Conservation (phyloP, 768 basidiomycete species). For the Serendipita vermifera region DNA sequence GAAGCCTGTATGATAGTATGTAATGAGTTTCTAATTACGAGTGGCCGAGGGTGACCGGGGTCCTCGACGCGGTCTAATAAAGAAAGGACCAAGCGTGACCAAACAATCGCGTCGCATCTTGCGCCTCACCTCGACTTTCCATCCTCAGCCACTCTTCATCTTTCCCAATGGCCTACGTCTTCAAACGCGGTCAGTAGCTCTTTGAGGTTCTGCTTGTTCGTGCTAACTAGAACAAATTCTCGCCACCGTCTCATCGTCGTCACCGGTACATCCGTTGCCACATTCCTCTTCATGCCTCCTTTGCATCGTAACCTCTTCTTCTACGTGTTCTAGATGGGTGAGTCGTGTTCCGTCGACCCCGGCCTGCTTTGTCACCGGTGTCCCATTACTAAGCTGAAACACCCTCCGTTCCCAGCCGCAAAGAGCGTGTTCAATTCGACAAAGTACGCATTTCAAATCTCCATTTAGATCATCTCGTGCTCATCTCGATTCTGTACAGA, state of each 20-base stretch:
- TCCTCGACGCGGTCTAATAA: too few relatives aligned
- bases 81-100: too few relatives aligned
- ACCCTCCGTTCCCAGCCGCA: slow-evolving; percentile 48
- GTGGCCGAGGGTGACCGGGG: too few relatives aligned
- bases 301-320: slow-evolving; percentile 8
- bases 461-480: too few relatives aligned
- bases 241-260: background rate
- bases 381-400: slow-evolving; percentile 15
- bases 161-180: slow-evolving; percentile 32
- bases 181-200: slow-evolving; percentile 39
- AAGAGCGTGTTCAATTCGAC: slow-evolving; percentile 87
- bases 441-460: too few relatives aligned
- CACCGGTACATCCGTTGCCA: slow-evolving; percentile 11
- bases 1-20: too few relatives aligned
- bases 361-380: slow-evolving; percentile 3
- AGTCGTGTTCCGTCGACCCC: slow-evolving; percentile 21
- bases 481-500: slow-evolving; percentile 43
- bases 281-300: slow-evolving; percentile 9
- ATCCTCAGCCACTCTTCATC: too few relatives aligned
- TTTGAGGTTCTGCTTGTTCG: background rate
- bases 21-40: too few relatives aligned
- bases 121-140: too few relatives aligned
- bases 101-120: too few relatives aligned
- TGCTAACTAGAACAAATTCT: too few relatives aligned
- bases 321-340: slow-evolving; percentile 31